These are phyloP conservation scores for Macrocybe gigantea DNA, from an alignment of 768 basidiomycete genomes.

Conservation along the genomic window DNA sequence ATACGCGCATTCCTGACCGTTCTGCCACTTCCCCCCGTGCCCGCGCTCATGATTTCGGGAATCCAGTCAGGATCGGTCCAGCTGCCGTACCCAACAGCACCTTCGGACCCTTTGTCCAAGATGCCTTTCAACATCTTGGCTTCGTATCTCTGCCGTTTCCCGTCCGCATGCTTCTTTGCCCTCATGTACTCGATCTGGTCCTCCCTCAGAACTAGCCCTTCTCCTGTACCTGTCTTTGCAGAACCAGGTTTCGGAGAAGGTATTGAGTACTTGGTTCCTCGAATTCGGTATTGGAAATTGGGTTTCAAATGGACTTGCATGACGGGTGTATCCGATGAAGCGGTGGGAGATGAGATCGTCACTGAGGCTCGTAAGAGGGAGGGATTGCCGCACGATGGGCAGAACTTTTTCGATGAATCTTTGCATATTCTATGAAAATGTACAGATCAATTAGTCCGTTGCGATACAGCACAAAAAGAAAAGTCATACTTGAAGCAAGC, in stretches of 20 bases:
- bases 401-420: constrained; percentile 92
- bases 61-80: constrained; percentile 98
- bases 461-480: neutral
- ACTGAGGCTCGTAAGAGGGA: constrained; percentile 89
- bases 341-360: constrained; percentile 66
- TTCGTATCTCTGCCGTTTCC: constrained; percentile 74
- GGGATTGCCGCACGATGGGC: constrained; percentile 93
- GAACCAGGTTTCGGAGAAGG: constrained; percentile 86
- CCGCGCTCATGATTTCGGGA: constrained; percentile 68
- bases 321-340: constrained; percentile 52
- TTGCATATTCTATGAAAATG: constrained; percentile 74
- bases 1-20: constrained; percentile 40
- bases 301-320: constrained; percentile 91
- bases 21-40: constrained; percentile 68
- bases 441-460: neutral
- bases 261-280: constrained; percentile 91
- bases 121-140: constrained; percentile 64
- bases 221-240: constrained; percentile 76
- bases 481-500: constrained; percentile 94
- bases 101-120: constrained; percentile 37
- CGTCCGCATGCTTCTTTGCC: constrained; percentile 74
- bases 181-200: constrained; percentile 87
- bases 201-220: constrained; percentile 85
- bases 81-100: constrained; percentile 53
- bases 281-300: constrained; percentile 90